These are phyloP conservation scores for Magnolia sinica DNA, from an alignment of 164 flowering plant genomes.

Conservation along the genomic window DNA sequence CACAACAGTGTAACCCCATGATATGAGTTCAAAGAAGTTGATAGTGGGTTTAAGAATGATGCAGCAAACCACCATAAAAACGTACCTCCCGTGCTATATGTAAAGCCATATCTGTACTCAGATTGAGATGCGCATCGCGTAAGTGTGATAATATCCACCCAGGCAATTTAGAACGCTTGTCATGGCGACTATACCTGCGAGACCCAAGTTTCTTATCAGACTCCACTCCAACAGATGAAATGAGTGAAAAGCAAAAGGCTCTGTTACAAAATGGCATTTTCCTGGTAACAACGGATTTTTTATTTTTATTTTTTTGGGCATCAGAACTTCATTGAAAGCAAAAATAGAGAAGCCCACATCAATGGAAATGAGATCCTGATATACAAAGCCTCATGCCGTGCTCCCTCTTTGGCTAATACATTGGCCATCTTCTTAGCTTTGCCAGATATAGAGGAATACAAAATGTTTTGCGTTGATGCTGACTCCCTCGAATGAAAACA, in stretches of 20 bases:
- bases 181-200: conserved; percentile 91
- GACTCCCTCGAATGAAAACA: background rate
- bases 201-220: background rate
- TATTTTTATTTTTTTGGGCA: background rate
- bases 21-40: background rate
- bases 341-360: background rate
- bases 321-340: background rate
- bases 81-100: conserved; percentile 92
- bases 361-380: background rate
- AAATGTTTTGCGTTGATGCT: background rate
- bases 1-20: too few relatives aligned
- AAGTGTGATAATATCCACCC: conserved; percentile 93
- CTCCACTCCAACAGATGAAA: background rate
- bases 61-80: background rate
- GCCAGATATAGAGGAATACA: background rate
- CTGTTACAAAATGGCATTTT: background rate
- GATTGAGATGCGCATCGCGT: conserved; percentile 84
- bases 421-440: too few relatives aligned
- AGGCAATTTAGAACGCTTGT: conserved; percentile 94
- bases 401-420: background rate
- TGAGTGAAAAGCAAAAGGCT: background rate
- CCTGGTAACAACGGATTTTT: background rate
- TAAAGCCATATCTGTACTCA: conserved; percentile 98
- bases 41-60: background rate
- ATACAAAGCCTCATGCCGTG: background rate